Evolutionary conservation across 805 yeast genomes (phyloP).

Genomic region (Yamadazyma insecticola): DNA sequence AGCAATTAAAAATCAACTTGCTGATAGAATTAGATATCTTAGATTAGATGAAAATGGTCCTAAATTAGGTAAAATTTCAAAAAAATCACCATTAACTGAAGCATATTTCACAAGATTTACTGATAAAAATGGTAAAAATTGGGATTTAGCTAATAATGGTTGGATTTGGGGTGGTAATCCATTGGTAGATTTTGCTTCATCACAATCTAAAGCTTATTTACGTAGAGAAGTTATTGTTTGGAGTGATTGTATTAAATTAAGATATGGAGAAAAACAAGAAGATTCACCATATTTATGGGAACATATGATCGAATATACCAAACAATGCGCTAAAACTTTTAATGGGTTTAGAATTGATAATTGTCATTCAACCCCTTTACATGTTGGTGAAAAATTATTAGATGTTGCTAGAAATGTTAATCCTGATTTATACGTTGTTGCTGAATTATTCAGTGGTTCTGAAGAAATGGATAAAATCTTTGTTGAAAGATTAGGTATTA

Average conservation of each 20-base stretch:
- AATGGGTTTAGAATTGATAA: constrained; percentile 92
- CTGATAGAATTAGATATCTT: constrained; percentile 70
- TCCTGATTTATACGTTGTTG: constrained; percentile 87
- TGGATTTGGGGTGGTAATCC: constrained; percentile 99
- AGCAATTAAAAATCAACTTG: constrained; percentile 63
- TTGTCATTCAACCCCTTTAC: constrained; percentile 94
- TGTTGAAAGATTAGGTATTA: constrained; percentile 86
- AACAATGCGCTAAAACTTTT: constrained; percentile 66
- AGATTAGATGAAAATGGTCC: constrained; percentile 84
- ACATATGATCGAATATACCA: constrained; percentile 75
- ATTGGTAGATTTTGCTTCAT: constrained; percentile 85
- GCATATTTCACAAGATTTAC: constrained; percentile 79
- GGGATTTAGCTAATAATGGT: constrained; percentile 89
- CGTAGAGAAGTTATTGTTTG: constrained; percentile 92
- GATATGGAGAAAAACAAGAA: constrained; percentile 72
- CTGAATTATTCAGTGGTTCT: constrained; percentile 90
- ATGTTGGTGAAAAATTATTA: constrained; percentile 84
- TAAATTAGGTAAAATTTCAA: constrained; percentile 55
- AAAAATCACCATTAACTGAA: constrained; percentile 63
- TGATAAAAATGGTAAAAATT: constrained; percentile 50
- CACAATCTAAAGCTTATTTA: constrained; percentile 71
- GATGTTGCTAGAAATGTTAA: constrained; percentile 84
- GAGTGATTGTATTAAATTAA: constrained; percentile 94
- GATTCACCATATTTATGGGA: constrained; percentile 92
- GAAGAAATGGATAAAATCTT: constrained; percentile 86